These are phyloP conservation scores for Persicaria tinctoria DNA, from an alignment of 148 eudicot species.

Conservation along the genomic window DNA sequence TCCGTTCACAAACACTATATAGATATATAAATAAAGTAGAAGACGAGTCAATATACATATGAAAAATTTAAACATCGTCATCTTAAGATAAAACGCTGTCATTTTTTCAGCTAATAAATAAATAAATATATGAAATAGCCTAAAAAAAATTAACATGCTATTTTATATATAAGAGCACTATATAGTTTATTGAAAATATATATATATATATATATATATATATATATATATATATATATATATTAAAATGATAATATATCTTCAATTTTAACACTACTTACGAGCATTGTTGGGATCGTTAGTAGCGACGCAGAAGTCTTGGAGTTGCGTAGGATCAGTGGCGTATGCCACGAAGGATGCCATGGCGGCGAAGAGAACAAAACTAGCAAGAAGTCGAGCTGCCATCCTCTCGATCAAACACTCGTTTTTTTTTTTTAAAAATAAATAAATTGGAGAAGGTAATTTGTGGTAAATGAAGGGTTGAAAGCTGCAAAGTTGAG, in stretches of 20 bases:
- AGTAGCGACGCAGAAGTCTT: background rate
- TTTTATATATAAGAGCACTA: too few species aligned
- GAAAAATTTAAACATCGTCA: background rate
- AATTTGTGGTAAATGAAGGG: background rate
- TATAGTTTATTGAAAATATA: too few species aligned
- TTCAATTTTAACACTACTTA: background rate
- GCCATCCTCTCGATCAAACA: background rate
- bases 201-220: background rate
- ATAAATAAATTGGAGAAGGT: background rate
- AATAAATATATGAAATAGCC: background rate
- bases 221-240: background rate
- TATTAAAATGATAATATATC: too few species aligned
- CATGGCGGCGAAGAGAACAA: background rate
- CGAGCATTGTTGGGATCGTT: background rate
- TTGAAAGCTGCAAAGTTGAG: background rate
- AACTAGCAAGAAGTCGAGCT: background rate
- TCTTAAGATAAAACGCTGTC: background rate
- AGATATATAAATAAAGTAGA: background rate
- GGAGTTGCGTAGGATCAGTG: slow-evolving; percentile 1
- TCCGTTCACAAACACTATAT: slow-evolving; percentile 9
- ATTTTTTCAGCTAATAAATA: background rate
- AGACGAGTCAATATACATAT: background rate
- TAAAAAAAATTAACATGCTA: background rate
- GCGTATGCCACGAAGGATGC: background rate
- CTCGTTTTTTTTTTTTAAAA: too few species aligned